Evolutionary conservation across 1,139 yeast genomes (phyloP).

Genomic region (Kurtzmaniella quercitrusa): DNA sequence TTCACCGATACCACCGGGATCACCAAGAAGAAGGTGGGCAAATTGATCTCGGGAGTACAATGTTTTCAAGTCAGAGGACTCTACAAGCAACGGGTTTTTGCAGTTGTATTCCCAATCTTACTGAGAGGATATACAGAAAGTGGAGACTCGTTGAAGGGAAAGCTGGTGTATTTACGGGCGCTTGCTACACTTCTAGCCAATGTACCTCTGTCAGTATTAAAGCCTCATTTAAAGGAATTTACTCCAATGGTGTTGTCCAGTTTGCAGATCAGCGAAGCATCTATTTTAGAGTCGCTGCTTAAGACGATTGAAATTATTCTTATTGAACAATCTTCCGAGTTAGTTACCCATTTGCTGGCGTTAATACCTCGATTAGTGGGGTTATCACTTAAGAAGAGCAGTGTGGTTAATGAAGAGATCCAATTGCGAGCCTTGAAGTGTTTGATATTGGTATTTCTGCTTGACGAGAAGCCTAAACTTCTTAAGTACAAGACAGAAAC

Average conservation of each 20-base stretch:
- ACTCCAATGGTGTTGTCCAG: slow-evolving; percentile 73
- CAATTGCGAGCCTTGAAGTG: slow-evolving; percentile 57
- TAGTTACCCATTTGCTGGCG: slow-evolving; percentile 50
- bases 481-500: slow-evolving; percentile 51
- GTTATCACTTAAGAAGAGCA: slow-evolving; percentile 22
- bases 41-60: slow-evolving; percentile 44
- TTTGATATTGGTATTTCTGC: slow-evolving; percentile 41
- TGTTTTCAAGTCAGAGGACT: slow-evolving; percentile 59
- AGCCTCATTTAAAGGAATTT: slow-evolving; percentile 57
- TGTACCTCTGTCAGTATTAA: slow-evolving; percentile 56
- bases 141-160: slow-evolving; percentile 12
- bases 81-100: slow-evolving; percentile 77
- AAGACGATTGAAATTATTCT: slow-evolving; percentile 51
- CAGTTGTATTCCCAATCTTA: slow-evolving; percentile 47
- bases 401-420: slow-evolving; percentile 37
- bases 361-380: slow-evolving; percentile 54
- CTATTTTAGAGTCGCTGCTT: slow-evolving; percentile 59
- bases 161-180: slow-evolving; percentile 53
- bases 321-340: slow-evolving; percentile 44
- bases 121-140: slow-evolving; percentile 30
- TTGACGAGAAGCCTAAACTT: slow-evolving; percentile 34
- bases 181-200: slow-evolving; percentile 65
- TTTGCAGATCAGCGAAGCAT: slow-evolving; percentile 41
- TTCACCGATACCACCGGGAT: slow-evolving; percentile 38
- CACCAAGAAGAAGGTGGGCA: slow-evolving; percentile 17